phyloP scores from a whole-genome alignment of 2,329 filamentous ascomycete species.

The Pseudocercospora ulei region DNA sequence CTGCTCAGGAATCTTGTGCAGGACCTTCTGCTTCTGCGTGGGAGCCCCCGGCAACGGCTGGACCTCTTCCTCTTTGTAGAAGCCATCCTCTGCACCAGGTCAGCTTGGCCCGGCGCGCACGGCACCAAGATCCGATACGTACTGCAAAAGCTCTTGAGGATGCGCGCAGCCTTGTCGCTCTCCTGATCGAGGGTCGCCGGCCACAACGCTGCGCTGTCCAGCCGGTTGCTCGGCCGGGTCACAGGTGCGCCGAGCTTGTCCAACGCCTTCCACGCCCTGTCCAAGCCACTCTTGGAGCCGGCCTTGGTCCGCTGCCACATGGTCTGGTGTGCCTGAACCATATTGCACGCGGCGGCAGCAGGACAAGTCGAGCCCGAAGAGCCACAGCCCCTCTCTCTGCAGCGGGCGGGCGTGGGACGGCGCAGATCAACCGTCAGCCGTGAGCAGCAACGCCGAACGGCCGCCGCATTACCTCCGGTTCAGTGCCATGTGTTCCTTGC shows the following conservation, averaged over 20 bases:
- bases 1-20: slow-evolving; percentile 73
- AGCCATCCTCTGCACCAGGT: slow-evolving; percentile 50
- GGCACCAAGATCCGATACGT: too few species aligned
- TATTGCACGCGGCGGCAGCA: slow-evolving; percentile 5
- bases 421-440: slow-evolving; percentile 5
- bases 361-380: slow-evolving; percentile 3
- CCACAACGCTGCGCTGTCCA: slow-evolving; percentile 76
- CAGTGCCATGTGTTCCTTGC: background rate
- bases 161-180: slow-evolving; percentile 82
- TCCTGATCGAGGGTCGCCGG: slow-evolving; percentile 77
- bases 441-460: slow-evolving; percentile 3
- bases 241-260: slow-evolving; percentile 61
- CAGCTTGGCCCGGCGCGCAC: too few species aligned
- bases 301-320: slow-evolving; percentile 50
- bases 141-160: slow-evolving; percentile 85
- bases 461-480: slow-evolving; percentile 1
- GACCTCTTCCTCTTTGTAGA: slow-evolving; percentile 51
- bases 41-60: slow-evolving; percentile 42
- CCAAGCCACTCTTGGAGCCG: slow-evolving; percentile 56
- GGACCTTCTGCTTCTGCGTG: slow-evolving; percentile 52
- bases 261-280: slow-evolving; percentile 58
- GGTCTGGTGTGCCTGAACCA: slow-evolving; percentile 24
- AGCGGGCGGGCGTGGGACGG: background rate
- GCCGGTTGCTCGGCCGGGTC: slow-evolving; percentile 69
- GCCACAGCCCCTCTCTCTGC: background rate